Base-by-base conservation (phyloP, 2,329 filamentous ascomycete species). In the Domatiomyces globalis region DNA sequence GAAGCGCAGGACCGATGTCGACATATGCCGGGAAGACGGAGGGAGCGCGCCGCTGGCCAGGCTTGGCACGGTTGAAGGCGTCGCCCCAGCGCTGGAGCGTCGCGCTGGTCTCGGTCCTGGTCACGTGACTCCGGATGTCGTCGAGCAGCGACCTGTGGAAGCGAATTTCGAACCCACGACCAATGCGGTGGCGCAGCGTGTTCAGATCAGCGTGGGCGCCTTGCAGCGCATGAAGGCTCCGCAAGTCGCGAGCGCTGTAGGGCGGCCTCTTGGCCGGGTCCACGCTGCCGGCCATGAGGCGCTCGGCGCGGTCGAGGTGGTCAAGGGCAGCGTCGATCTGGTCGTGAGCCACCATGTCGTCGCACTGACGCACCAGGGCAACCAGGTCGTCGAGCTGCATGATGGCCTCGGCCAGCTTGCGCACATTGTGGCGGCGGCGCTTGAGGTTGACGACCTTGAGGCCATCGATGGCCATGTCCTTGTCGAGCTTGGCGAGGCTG, bases 51-150 rank as follows among this genome's bases (percentile, higher is more conserved):
- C 75, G 73, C 59, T 85, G 81, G 2, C 73, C 74, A 33, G 85
- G 84, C 49, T 85, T 81, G 43, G 80, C 74, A 54, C 87, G 79
- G 61, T 83, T 79, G 20, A 85, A 85, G 17, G 87, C 80, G 58
- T 78, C 81, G 50, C 84, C 86, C 87, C 90, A 95, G 58, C 92
- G 79, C 60, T 86, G 81, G 10, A 98, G 70, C 1, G 94, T 90
- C 46, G 87, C 83, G 33, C 80, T 71, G 1, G 71, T 70, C 0
- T 87, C 80, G 2, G 92, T 83, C 2, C 75, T 79, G 49, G 85
- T 81, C 25, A 88, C 75, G 64, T 98, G 92, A n/a, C 77, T 74
- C 49, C 85, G 80, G 43, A 96, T 68, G 66, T 98, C 92, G 2
- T 75, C 76, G 27, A 96, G 74, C 17, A 98, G 73, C 25, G 85